Evolutionary conservation across 768 basidiomycete genomes (phyloP).

Genomic region (Lepiota venenata): DNA sequence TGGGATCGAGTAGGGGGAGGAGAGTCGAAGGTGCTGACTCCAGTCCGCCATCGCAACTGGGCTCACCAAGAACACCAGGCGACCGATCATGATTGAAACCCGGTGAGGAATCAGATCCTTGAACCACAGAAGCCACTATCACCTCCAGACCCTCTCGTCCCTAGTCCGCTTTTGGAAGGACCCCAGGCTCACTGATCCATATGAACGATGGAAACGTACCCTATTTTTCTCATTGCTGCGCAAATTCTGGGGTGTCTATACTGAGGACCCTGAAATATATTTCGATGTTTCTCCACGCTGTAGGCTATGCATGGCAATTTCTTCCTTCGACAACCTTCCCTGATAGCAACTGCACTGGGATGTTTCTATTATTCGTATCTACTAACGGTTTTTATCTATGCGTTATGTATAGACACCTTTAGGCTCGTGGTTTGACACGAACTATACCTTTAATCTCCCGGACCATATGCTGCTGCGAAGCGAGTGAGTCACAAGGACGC

Average conservation of each 20-base stretch:
- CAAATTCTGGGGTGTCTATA: constrained; percentile 1
- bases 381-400: neutral
- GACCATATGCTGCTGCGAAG: neutral
- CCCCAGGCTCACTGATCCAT: neutral
- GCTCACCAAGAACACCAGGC: neutral
- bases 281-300: no score
- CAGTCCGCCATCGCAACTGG: neutral
- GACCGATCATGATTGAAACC: constrained; percentile 3
- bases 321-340: neutral
- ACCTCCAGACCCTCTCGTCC: neutral
- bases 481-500: neutral
- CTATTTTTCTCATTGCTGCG: neutral
- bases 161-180: neutral
- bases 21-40: constrained; percentile 18
- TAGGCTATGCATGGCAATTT: neutral
- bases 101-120: no score
- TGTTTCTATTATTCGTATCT: neutral
- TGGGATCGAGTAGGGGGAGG: constrained; percentile 43
- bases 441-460: neutral
- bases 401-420: neutral
- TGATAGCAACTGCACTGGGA: neutral
- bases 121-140: neutral
- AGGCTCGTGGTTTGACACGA: neutral
- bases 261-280: neutral
- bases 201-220: neutral